Percentiles rank a stretch among this genome's conserved stretches.
Conservation (phyloP, 139 green algal species). For the Haematococcus lacustris region DNA sequence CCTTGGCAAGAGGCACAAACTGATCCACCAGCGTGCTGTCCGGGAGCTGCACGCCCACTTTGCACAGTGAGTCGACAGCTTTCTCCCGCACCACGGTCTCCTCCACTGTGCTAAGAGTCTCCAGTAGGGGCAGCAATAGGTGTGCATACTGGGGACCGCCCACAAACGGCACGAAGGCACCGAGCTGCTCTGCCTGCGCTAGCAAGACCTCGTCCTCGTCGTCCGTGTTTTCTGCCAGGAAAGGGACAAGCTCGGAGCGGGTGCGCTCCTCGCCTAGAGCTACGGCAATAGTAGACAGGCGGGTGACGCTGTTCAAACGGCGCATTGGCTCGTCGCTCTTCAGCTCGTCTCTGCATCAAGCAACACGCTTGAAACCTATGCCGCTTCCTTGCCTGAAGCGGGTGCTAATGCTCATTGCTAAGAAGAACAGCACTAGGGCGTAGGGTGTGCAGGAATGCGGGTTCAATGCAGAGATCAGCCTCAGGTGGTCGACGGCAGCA, state of each 20-base stretch:
- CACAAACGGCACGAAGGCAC: conserved; percentile 87
- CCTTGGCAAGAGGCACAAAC: conserved; percentile 80
- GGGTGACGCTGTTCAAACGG: conserved; percentile 85
- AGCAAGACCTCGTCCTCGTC: conserved; percentile 98
- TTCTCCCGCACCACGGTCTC: conserved; percentile 97
- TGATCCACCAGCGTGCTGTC: conserved; percentile 57
- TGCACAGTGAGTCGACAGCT: conserved; percentile 80
- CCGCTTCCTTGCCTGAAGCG: too few relatives aligned
- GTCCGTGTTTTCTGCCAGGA: conserved; percentile 91
- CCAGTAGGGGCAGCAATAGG: conserved; percentile 82
- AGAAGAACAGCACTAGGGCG: too few relatives aligned
- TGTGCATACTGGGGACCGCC: conserved; percentile 75
- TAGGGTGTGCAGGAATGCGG: too few relatives aligned
- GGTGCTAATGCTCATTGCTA: too few relatives aligned
- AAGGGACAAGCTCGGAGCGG: conserved; percentile 93
- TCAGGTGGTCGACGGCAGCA: too few relatives aligned
- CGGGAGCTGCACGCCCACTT: conserved; percentile 71
- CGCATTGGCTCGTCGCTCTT: conserved; percentile 92
- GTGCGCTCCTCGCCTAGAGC: conserved; percentile 92
- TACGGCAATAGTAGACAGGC: conserved; percentile 86
- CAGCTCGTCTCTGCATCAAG: conserved; percentile 71
- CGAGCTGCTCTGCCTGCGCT: conserved; percentile 94
- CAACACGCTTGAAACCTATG: too few relatives aligned
- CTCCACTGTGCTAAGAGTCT: conserved; percentile 88
- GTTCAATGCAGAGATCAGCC: too few relatives aligned